Percentiles rank a stretch among this genome's conserved stretches.
Conservation (phyloP, 2,329 filamentous ascomycete species). For the Cadophora sp. region DNA sequence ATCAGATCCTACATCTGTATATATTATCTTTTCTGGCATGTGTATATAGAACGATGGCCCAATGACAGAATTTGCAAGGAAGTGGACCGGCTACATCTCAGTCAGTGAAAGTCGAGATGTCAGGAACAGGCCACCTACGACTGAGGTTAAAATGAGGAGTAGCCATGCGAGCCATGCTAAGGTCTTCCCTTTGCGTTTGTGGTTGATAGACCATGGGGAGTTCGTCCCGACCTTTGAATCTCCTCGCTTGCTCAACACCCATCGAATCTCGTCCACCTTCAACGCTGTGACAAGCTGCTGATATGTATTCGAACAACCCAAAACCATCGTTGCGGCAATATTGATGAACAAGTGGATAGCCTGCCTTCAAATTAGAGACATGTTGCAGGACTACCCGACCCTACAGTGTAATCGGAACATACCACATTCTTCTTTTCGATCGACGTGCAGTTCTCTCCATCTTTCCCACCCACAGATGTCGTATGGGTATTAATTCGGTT, state of each 20-base stretch:
- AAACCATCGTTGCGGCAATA: slow-evolving; percentile 34
- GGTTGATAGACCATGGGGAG: slow-evolving; percentile 33
- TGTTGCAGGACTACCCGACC: too few relatives aligned
- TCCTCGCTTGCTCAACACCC: slow-evolving; percentile 31
- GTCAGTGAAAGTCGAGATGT: not conserved
- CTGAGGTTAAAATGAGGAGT: slow-evolving; percentile 33
- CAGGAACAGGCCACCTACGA: slow-evolving; percentile 22
- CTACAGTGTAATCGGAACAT: not conserved
- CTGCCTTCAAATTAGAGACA: slow-evolving; percentile 9
- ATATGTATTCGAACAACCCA: slow-evolving; percentile 37
- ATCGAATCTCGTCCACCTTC: slow-evolving; percentile 31
- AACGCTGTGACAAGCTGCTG: slow-evolving; percentile 33
- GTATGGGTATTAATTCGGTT: slow-evolving; percentile 23
- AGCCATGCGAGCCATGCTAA: slow-evolving; percentile 33
- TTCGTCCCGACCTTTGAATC: slow-evolving; percentile 35
- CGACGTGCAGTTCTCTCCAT: slow-evolving; percentile 30
- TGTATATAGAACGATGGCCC: slow-evolving; percentile 33
- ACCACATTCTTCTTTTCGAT: slow-evolving; percentile 31
- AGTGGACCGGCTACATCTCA: slow-evolving; percentile 31
- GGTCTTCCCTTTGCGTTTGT: slow-evolving; percentile 31
- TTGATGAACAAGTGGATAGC: slow-evolving; percentile 34
- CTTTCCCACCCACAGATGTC: slow-evolving; percentile 28
- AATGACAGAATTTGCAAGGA: slow-evolving; percentile 35
- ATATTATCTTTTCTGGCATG: slow-evolving; percentile 24
- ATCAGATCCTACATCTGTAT: not conserved